Evolutionary conservation across 2,329 filamentous ascomycete genomes (phyloP), one percentile per base, ranked within the genome.

Genomic region (Monilinia aucupariae): DNA sequence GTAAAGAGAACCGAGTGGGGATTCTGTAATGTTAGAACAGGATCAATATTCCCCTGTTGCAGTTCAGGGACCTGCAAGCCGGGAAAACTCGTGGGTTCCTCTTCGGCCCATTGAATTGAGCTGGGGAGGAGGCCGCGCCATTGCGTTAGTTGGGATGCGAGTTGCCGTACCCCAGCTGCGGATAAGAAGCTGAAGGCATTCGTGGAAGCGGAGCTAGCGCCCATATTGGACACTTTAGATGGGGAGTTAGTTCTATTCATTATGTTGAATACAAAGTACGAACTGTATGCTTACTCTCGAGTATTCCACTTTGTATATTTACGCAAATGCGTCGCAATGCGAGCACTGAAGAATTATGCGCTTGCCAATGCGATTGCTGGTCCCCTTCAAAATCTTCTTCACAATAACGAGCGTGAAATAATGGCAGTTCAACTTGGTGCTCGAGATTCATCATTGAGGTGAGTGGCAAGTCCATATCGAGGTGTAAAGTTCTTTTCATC

Each of bases 271-370:
- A 25, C 8, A 37, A 17, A 5, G 34, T 20, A 13, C 30, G n/a
- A 55, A 25, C 30, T 4, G 5, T 20, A 4, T 47, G 43, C 81
- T 74, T 74, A 85, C 83, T 76, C 66, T 80, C 79, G 64, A 76
- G 80, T 34, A 86, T 77, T 3, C 76, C 76, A 50, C 75, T 75
- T 69, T 86, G 80, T 22, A 85, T 80, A 27, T 80, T 77, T 1
- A 79, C 76, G 45, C 81, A 80, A 3, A 86, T 73, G 30, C 80
- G 76, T 25, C 81, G 77, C 22, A 87, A 75, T 13, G 82, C 80
- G 52, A 87, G 81, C 68, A 86, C 83, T 0, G 84, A 84, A 2
- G 82, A 78, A 70, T 85, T 86, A 67, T 86, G 79, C 64, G 84
- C 80, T 65, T 83, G 79, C 63, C 82, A 83, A 64, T 84, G 79